phyloP scores from a whole-genome alignment of 1,284 basidiomycete genomes.

The Tranzscheliella williamsii region DNA sequence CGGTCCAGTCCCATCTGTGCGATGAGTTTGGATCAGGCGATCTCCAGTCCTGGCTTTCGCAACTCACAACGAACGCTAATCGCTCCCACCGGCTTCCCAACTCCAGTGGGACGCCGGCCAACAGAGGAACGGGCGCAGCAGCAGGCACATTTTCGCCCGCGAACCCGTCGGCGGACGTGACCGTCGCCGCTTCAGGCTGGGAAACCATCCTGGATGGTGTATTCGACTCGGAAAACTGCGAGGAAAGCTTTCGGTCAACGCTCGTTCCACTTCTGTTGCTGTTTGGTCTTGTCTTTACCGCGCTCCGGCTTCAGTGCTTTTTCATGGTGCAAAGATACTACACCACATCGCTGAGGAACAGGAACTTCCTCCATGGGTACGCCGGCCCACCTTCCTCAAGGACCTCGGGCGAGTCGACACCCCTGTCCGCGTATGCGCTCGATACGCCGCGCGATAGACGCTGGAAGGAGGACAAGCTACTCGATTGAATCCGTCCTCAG shows the following conservation, averaged over 20 bases:
- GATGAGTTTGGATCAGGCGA: conserved; percentile 40
- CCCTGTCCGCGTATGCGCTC: conserved; percentile 4
- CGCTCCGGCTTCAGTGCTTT: conserved; percentile 37
- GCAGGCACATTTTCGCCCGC: not conserved
- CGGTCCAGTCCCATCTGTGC: conserved; percentile 37
- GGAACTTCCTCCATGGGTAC: conserved; percentile 28
- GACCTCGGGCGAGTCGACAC: conserved; percentile 10
- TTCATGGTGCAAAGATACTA: conserved; percentile 34
- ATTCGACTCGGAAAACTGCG: conserved; percentile 41
- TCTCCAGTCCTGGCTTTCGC: conserved; percentile 18
- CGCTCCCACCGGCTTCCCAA: not conserved
- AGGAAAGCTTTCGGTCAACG: conserved; percentile 35
- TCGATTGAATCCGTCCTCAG: conserved; percentile 12
- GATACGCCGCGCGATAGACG: conserved; percentile 8
- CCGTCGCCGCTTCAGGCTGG: conserved; percentile 26
- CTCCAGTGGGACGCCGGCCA: not conserved
- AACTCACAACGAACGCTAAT: not conserved
- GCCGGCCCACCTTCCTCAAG: not conserved
- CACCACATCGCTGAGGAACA: conserved; percentile 9
- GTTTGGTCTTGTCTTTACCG: conserved; percentile 28
- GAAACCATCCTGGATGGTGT: conserved; percentile 36
- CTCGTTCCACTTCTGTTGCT: conserved; percentile 36
- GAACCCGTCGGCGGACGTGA: conserved; percentile 5
- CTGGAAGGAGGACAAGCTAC: conserved; percentile 22
- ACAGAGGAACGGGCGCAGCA: not conserved